phyloP scores from a whole-genome alignment of 768 basidiomycete genomes.

The Collybia sordida region DNA sequence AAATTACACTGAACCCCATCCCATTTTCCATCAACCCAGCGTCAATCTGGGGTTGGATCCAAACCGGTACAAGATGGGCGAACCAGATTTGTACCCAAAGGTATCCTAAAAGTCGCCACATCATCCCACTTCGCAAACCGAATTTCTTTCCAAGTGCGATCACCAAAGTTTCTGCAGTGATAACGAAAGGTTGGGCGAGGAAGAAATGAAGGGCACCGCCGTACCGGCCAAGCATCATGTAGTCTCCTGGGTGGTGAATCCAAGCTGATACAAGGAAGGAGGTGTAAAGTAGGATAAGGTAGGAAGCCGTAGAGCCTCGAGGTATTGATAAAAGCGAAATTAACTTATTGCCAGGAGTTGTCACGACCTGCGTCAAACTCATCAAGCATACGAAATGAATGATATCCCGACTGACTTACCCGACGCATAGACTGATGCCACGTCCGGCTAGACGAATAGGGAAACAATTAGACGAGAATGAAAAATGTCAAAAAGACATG shows the following conservation, averaged over 20 bases:
- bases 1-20: conserved; percentile 11
- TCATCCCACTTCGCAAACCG: conserved; percentile 2
- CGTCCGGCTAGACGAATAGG: conserved; percentile 11
- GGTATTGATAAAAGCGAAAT: conserved; percentile 5
- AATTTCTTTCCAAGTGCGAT: conserved; percentile 10
- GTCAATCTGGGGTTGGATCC: conserved; percentile 7
- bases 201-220: conserved; percentile 31
- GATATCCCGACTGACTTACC: conserved; percentile 7
- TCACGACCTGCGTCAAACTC: conserved; percentile 1
- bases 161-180: conserved; percentile 24
- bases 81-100: conserved; percentile 26
- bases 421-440: conserved; percentile 25
- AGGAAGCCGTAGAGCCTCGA: conserved; percentile 8
- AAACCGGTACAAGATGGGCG: conserved; percentile 23
- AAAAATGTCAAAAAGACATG: not conserved
- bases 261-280: conserved; percentile 32
- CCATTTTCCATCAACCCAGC: conserved; percentile 12
- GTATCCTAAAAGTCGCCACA: conserved; percentile 21
- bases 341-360: conserved; percentile 9
- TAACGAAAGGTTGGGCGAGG: conserved; percentile 30
- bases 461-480: not conserved
- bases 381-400: not conserved
- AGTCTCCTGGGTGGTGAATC: conserved; percentile 31
- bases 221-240: conserved; percentile 24
- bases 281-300: conserved; percentile 15